Evolutionary conservation across 73 alveolate genomes (phyloP).

Genomic region (Tetrahymena borealis): DNA sequence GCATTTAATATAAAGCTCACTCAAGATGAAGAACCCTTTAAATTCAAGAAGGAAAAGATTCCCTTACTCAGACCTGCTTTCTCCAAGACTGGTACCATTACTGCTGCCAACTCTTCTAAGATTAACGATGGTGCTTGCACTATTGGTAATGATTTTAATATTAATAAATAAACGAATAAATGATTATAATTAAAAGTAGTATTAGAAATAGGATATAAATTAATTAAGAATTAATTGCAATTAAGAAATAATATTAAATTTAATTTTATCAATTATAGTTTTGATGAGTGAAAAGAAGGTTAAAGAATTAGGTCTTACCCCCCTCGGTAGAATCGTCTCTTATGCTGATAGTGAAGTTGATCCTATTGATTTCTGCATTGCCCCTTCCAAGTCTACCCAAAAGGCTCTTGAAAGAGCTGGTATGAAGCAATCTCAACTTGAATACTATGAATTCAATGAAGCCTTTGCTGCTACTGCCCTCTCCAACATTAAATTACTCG

Average conservation of each 20-base stretch:
- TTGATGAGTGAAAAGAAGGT: conserved; percentile 68
- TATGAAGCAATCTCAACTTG: conserved; percentile 45
- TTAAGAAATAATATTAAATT: background rate
- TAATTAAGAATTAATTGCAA: background rate
- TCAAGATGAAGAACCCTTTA: conserved; percentile 72
- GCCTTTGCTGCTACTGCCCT: conserved; percentile 79
- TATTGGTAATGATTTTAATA: background rate
- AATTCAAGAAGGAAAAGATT: conserved; percentile 67
- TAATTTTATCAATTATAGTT: background rate
- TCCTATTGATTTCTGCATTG: conserved; percentile 78
- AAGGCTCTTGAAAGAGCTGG: conserved; percentile 46
- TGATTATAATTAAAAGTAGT: background rate
- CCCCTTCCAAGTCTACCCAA: conserved; percentile 68
- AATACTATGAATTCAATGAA: conserved; percentile 70
- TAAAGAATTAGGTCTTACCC: conserved; percentile 62
- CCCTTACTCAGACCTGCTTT: conserved; percentile 69
- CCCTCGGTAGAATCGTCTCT: conserved; percentile 67
- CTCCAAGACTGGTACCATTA: conserved; percentile 65
- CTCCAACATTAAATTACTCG: conserved; percentile 66
- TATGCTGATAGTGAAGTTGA: conserved; percentile 73
- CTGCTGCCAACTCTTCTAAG: conserved; percentile 79
- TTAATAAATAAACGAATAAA: too few species aligned
- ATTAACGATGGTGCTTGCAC: conserved; percentile 79
- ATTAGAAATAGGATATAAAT: background rate
- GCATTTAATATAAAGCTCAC: background rate